These are phyloP conservation scores for Melanomma pulvis-pyrius DNA, from an alignment of 495 filamentous ascomycete genomes.

Conservation along the genomic window DNA sequence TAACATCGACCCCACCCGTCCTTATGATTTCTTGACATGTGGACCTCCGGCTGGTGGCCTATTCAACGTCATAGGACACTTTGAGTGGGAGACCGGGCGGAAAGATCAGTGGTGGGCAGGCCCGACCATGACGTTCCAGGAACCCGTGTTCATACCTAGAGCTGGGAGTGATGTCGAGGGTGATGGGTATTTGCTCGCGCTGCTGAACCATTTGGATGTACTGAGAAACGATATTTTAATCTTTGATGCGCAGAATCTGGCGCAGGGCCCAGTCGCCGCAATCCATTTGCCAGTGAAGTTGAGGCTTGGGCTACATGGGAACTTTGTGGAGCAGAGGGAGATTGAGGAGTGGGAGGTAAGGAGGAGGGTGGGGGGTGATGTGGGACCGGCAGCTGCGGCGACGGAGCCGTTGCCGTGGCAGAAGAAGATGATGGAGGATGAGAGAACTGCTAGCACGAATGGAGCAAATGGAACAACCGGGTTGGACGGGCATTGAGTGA, in stretches of 20 bases:
- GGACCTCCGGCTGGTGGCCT: conserved; percentile 37
- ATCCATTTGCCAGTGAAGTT: conserved; percentile 43
- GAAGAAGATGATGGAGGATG: conserved; percentile 25
- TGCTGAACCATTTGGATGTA: conserved; percentile 54
- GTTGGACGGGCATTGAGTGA: conserved; percentile 21
- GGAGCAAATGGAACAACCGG: conserved; percentile 16
- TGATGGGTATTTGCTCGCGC: conserved; percentile 58
- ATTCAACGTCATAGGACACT: conserved; percentile 40
- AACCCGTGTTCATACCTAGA: conserved; percentile 60
- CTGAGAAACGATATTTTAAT: conserved; percentile 39
- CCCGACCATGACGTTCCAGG: conserved; percentile 50
- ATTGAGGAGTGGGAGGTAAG: conserved; percentile 35
- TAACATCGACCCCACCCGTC: conserved; percentile 28
- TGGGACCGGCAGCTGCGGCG: conserved; percentile 30
- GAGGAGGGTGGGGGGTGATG: conserved; percentile 24
- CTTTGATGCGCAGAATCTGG: conserved; percentile 36
- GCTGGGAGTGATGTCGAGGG: conserved; percentile 50
- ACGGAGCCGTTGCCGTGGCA: conserved; percentile 36
- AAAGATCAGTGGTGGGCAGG: conserved; percentile 36
- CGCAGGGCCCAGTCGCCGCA: conserved; percentile 32
- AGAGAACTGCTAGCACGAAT: not conserved
- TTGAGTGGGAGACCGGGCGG: conserved; percentile 28
- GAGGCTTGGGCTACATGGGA: conserved; percentile 41
- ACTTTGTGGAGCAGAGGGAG: conserved; percentile 38
- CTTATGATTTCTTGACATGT: conserved; percentile 35